Conservation (phyloP, 2,329 filamentous ascomycete genomes). For the Colletotrichum horii region DNA sequence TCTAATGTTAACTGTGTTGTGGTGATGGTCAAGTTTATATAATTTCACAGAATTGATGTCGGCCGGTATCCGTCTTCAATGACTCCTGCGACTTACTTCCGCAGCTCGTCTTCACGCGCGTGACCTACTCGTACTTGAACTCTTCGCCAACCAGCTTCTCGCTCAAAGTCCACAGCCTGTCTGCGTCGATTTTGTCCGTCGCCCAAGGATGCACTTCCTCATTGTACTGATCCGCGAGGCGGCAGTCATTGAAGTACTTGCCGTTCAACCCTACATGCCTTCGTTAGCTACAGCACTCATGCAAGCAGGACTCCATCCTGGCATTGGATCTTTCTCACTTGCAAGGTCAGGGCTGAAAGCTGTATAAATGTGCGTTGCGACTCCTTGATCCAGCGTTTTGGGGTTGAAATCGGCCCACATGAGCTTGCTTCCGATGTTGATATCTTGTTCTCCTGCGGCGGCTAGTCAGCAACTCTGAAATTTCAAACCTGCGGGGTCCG, state of each 20-base stretch:
- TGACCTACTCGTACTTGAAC: slow-evolving; percentile 27
- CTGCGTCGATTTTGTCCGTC: slow-evolving; percentile 29
- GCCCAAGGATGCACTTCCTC: slow-evolving; percentile 33
- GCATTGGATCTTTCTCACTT: not conserved
- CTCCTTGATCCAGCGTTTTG: slow-evolving; percentile 34
- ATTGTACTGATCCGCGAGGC: slow-evolving; percentile 27
- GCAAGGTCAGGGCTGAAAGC: slow-evolving; percentile 32
- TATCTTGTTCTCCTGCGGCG: slow-evolving; percentile 29
- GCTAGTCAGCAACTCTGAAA: not conserved
- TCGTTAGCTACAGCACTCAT: not conserved
- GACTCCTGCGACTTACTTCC: not conserved
- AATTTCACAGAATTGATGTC: not conserved
- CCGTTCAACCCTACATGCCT: slow-evolving; percentile 25
- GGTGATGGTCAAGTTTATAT: not conserved
- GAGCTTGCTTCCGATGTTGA: slow-evolving; percentile 22
- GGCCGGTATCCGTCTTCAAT: not conserved
- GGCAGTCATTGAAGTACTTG: slow-evolving; percentile 32
- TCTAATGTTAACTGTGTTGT: not conserved
- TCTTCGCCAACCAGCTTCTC: slow-evolving; percentile 37
- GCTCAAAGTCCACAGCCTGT: slow-evolving; percentile 37
- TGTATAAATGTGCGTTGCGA: slow-evolving; percentile 33
- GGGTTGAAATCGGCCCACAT: slow-evolving; percentile 16
- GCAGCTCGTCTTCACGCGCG: not conserved
- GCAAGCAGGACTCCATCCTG: not conserved
- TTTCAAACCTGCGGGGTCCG: rapidly evolving